A percentile compares a stretch with the other conserved stretches of the same genome.
These are phyloP conservation scores for Saccharomycopsis capsularis DNA, from an alignment of 805 yeast species.

Conservation along the genomic window DNA sequence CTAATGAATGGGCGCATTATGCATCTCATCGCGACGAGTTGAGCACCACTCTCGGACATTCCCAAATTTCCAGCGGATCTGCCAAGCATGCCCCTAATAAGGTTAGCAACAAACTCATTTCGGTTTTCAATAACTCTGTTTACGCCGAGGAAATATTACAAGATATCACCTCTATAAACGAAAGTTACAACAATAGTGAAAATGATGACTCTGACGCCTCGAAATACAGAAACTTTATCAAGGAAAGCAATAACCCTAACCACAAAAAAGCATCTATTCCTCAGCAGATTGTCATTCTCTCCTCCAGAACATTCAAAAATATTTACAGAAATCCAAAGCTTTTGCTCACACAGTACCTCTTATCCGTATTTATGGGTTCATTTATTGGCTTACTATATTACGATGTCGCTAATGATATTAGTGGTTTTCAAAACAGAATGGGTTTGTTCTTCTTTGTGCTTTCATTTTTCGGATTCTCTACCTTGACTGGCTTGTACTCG, in stretches of 20 bases:
- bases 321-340: conserved; percentile 87
- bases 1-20: conserved; percentile 80
- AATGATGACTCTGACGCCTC: conserved; percentile 27
- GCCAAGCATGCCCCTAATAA: background rate
- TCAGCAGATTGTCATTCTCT: conserved; percentile 64
- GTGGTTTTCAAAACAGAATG: conserved; percentile 93
- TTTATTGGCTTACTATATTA: conserved; percentile 85
- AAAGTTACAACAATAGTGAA: background rate
- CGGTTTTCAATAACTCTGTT: conserved; percentile 14
- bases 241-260: conserved; percentile 13
- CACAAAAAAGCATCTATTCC: conserved; percentile 47
- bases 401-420: conserved; percentile 76
- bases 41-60: background rate
- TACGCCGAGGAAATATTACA: conserved; percentile 19
- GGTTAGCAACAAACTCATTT: conserved; percentile 2
- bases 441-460: conserved; percentile 89
- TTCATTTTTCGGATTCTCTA: conserved; percentile 89
- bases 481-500: conserved; percentile 85
- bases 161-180: conserved; percentile 13
- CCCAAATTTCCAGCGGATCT: background rate
- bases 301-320: conserved; percentile 86
- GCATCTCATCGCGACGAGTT: conserved; percentile 72
- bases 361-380: conserved; percentile 69
- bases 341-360: conserved; percentile 74
- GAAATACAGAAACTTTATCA: conserved; percentile 16